phyloP scores from a whole-genome alignment of 805 yeast genomes.

The Starmera amethionina region DNA sequence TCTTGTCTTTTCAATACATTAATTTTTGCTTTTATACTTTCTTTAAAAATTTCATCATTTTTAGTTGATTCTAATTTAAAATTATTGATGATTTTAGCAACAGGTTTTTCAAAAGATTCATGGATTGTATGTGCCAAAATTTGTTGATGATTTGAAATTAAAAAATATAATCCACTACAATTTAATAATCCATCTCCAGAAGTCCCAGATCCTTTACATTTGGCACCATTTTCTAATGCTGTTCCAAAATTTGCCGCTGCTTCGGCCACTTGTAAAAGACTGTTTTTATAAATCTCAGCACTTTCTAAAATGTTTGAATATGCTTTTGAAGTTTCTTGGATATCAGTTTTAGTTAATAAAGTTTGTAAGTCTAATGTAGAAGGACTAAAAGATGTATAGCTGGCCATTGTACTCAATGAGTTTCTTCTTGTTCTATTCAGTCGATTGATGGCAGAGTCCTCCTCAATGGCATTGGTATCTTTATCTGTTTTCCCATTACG shows the following conservation, averaged over 20 bases:
- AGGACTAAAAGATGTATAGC: slow-evolving; percentile 16
- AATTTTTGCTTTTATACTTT: slow-evolving; percentile 42
- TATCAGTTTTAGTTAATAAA: slow-evolving; percentile 51
- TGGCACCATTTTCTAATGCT: slow-evolving; percentile 56
- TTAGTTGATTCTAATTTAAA: slow-evolving; percentile 33
- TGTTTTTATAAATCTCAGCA: slow-evolving; percentile 34
- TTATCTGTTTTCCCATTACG: not conserved
- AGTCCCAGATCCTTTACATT: slow-evolving; percentile 50
- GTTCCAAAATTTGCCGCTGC: slow-evolving; percentile 67
- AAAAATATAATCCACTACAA: slow-evolving; percentile 69
- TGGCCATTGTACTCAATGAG: slow-evolving; percentile 13
- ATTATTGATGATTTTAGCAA: slow-evolving; percentile 31
- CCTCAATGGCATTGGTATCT: not conserved
- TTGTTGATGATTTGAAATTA: slow-evolving; percentile 70
- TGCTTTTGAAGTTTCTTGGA: slow-evolving; percentile 36
- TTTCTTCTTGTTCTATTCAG: slow-evolving; percentile 4
- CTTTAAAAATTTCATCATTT: slow-evolving; percentile 45
- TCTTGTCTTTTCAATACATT: slow-evolving; percentile 49
- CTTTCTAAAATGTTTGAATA: slow-evolving; percentile 38
- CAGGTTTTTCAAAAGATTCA: slow-evolving; percentile 46
- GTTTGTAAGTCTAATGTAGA: slow-evolving; percentile 52
- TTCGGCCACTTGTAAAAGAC: slow-evolving; percentile 36
- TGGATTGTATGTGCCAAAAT: slow-evolving; percentile 50
- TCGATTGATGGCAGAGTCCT: not conserved
- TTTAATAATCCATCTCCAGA: slow-evolving; percentile 55